phyloP scores from a whole-genome alignment of 148 eudicot species.

The Pouteria glomerata region DNA sequence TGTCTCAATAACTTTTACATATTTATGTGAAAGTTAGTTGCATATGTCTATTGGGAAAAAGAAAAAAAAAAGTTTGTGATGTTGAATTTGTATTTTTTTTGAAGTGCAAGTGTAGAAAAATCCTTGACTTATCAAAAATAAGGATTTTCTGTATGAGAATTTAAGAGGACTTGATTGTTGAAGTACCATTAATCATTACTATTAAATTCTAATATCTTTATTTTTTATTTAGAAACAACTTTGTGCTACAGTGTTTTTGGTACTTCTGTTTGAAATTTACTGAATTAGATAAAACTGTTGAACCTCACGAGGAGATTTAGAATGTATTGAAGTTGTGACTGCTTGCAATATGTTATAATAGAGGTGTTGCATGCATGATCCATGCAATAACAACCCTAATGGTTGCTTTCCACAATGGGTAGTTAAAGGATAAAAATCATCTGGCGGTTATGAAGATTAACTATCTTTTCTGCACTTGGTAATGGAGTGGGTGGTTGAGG shows the following conservation, averaged over 20 bases:
- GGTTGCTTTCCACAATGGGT: too few species aligned
- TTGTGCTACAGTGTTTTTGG: neutral
- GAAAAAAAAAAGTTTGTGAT: neutral
- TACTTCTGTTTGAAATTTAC: neutral
- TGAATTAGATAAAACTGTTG: neutral
- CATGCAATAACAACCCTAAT: too few species aligned
- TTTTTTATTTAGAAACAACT: neutral
- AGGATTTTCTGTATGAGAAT: constrained; percentile 1
- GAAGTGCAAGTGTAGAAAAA: too few species aligned
- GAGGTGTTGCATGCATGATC: too few species aligned
- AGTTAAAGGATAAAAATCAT: too few species aligned
- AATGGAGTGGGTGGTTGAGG: too few species aligned
- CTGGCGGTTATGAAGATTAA: too few species aligned
- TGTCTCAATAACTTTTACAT: neutral
- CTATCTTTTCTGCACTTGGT: too few species aligned
- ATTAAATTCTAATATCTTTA: neutral
- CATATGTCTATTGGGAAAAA: neutral
- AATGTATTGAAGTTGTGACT: neutral
- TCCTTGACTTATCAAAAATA: neutral
- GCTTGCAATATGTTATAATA: too few species aligned
- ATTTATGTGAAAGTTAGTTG: neutral
- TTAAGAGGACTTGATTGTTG: neutral
- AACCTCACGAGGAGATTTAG: neutral
- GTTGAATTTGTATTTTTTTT: neutral
- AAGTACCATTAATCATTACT: neutral